Evolutionary conservation across 140 eudicot genomes (phyloP).

Genomic region (Senecio squalidus): DNA sequence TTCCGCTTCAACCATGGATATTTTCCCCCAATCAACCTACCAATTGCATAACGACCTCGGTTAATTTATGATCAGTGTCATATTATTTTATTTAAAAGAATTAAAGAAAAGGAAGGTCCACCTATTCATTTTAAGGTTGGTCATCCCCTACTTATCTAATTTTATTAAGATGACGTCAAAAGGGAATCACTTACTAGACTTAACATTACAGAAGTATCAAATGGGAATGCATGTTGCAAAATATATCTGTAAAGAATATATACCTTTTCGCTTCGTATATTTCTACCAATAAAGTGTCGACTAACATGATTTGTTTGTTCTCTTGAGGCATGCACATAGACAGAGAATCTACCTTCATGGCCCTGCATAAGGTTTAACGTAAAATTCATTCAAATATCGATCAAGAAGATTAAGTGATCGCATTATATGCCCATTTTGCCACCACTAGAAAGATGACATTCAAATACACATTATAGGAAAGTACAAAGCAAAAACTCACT

Average conservation of each 20-base stretch:
- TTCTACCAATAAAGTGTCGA: constrained; percentile 46
- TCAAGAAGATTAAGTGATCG: too few relatives aligned
- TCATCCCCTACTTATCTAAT: neutral
- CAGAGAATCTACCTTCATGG: constrained; percentile 51
- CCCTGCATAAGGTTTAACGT: constrained; percentile 35
- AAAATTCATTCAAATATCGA: neutral
- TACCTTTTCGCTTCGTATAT: constrained; percentile 64
- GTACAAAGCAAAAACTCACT: constrained; percentile 21
- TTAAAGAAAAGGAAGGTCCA: constrained; percentile 4
- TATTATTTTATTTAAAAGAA: neutral
- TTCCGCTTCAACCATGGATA: constrained; percentile 67
- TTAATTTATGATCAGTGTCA: neutral
- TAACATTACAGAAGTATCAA: neutral
- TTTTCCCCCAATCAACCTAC: constrained; percentile 65
- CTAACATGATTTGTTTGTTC: constrained; percentile 41
- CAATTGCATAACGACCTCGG: neutral
- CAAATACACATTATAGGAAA: neutral
- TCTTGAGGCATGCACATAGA: constrained; percentile 62
- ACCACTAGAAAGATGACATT: neutral
- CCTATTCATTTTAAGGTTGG: neutral
- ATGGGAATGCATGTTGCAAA: constrained; percentile 1
- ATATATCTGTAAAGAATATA: neutral
- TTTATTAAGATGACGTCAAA: neutral
- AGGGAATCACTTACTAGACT: neutral
- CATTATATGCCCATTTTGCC: constrained; percentile 6